phyloP scores from a whole-genome alignment of 2,329 filamentous ascomycete genomes.

The Zarea fungicola region DNA sequence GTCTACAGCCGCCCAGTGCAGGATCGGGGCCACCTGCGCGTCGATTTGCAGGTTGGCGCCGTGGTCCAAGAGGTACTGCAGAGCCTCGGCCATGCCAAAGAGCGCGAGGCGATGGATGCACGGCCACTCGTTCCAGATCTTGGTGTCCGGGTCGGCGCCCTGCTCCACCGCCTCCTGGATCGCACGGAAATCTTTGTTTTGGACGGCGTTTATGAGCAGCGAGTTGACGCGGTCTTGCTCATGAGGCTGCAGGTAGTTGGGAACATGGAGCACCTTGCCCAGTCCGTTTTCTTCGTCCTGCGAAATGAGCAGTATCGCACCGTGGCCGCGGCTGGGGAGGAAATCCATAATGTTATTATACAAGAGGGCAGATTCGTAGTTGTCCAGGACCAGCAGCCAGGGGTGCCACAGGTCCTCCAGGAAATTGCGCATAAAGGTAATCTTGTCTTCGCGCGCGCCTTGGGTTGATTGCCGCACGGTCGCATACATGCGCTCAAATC shows the following conservation, averaged over 20 bases:
- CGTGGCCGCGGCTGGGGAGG: slow-evolving; percentile 1
- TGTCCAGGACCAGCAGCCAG: slow-evolving; percentile 7
- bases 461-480: slow-evolving; percentile 1
- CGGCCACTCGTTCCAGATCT: slow-evolving; percentile 10
- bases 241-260: background rate
- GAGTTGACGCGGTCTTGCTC: slow-evolving; percentile 2
- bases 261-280: slow-evolving; percentile 1
- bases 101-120: slow-evolving; percentile 10
- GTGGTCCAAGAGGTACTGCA: slow-evolving; percentile 1
- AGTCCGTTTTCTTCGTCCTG: slow-evolving; percentile 7
- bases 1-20: slow-evolving; percentile 5
- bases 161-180: slow-evolving; percentile 9
- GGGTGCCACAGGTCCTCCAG: slow-evolving; percentile 8
- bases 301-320: slow-evolving; percentile 1
- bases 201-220: background rate
- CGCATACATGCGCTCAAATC: slow-evolving; percentile 8
- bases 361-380: slow-evolving; percentile 4
- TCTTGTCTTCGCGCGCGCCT: slow-evolving; percentile 3
- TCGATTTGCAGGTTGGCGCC: slow-evolving; percentile 6
- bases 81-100: slow-evolving; percentile 5
- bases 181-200: slow-evolving; percentile 3
- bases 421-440: background rate
- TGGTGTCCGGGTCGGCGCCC: slow-evolving; percentile 6
- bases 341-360: slow-evolving; percentile 11
- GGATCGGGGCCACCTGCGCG: background rate